Evolutionary conservation across 2,329 filamentous ascomycete species (phyloP), one percentile per base, ranked within the genome.

Genomic region (Phialophora tarda): DNA sequence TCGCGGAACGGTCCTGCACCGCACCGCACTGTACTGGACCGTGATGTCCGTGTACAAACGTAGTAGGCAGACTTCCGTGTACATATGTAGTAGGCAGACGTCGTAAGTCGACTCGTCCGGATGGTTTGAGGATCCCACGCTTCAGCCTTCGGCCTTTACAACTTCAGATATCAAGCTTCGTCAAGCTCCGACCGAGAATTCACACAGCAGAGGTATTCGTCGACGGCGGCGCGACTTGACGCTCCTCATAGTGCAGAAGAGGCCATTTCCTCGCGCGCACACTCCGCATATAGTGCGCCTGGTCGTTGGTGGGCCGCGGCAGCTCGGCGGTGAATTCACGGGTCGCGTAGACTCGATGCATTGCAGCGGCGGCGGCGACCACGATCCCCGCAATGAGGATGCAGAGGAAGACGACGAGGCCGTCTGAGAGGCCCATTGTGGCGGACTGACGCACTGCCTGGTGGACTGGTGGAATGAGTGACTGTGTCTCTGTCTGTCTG

Each of bases 401-500:
- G 41, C 56, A 57, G 23, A 68, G 50, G 50, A 68, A 56, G 47
- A 68, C 56, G 50, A 68, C 66, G 17, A 63, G 50, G 21, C 54
- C 47, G 30, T 68, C 60, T 21, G 66, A 65, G 7, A 68, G 32
- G 41, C 65, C 60, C 64, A 63, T 66, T 47, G 54, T 62, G 62
- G 7, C 30, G 23, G 8, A n/a, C 34, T 10, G 11, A 7, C 8
- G 21, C 14, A 41, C 17, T 6, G 44, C 8, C 38, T n/a, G 21
- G 6, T 59, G 12, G 26, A 38, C 38, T 14, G 55, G 14, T n/a
- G n/a, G n/a, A n/a, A n/a, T n/a, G n/a, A n/a, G n/a, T n/a, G n/a
- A n/a, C n/a, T n/a, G 26, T 32, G 17, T 21, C 11, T 53, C 5
- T 53, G 23, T 24, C 23, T 12, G 48, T 14, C 26, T 28, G 23